phyloP scores from a whole-genome alignment of 1,284 basidiomycete genomes.

The Jaminaea rosea region DNA sequence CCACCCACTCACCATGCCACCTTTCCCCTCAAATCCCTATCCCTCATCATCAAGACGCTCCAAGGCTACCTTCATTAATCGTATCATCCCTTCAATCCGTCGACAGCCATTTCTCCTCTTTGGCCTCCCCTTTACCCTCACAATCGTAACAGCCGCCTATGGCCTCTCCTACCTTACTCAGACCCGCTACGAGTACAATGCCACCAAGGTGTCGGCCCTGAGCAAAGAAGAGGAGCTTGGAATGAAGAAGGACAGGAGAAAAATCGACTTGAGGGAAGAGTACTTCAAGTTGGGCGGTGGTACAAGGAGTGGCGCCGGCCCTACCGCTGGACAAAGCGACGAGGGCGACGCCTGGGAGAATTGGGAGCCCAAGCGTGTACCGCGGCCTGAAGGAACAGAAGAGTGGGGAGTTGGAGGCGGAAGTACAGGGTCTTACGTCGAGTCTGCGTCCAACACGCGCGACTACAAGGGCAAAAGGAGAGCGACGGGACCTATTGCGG shows the following conservation, averaged over 20 bases:
- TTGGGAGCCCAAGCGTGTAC: constrained; percentile 79
- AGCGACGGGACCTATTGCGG: background rate
- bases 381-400: constrained; percentile 68
- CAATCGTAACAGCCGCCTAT: constrained; percentile 81
- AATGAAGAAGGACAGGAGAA: constrained; percentile 68
- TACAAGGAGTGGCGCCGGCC: background rate
- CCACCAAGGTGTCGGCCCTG: constrained; percentile 66
- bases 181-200: constrained; percentile 79
- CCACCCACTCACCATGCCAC: background rate
- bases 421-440: background rate
- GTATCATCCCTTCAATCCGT: constrained; percentile 29
- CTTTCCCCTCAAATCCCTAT: background rate
- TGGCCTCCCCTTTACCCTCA: constrained; percentile 73
- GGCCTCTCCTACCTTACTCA: constrained; percentile 75
- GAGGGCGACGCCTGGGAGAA: constrained; percentile 45
- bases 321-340: background rate
- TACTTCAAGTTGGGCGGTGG: constrained; percentile 56
- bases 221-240: constrained; percentile 74
- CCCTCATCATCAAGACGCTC: background rate
- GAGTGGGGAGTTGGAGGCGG: constrained; percentile 61
- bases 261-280: constrained; percentile 86
- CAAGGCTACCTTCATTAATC: too few species aligned
- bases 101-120: constrained; percentile 55
- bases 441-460: background rate
- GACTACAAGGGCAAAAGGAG: background rate